Evolutionary conservation across 2,329 filamentous ascomycete species (phyloP).

Genomic region (Colletotrichum cuscutae): DNA sequence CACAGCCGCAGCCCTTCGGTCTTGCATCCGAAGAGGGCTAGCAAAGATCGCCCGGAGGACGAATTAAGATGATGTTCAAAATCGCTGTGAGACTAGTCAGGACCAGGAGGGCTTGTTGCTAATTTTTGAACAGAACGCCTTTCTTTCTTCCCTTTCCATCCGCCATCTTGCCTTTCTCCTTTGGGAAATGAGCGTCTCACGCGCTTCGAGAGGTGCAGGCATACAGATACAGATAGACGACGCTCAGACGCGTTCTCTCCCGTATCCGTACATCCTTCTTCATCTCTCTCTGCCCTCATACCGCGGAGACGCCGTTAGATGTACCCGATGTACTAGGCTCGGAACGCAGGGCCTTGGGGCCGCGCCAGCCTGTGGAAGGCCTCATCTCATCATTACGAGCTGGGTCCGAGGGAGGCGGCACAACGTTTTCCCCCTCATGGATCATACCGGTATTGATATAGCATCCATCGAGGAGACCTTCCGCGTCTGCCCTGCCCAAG

Average conservation of each 20-base stretch:
- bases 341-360: not conserved
- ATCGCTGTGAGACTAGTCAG: conserved; percentile 4
- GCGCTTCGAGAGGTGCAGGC: not conserved
- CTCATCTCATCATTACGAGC: conserved; percentile 3
- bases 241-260: not conserved
- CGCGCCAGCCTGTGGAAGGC: conserved; percentile 2
- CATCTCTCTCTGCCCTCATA: not conserved
- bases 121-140: not conserved
- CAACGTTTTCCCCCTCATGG: not conserved
- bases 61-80: not conserved
- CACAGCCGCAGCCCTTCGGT: conserved; percentile 7
- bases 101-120: not conserved
- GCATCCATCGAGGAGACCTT: not conserved
- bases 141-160: not conserved
- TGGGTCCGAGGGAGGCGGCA: not conserved
- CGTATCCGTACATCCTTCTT: not conserved
- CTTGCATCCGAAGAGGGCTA: conserved; percentile 9
- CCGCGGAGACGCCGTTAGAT: not conserved
- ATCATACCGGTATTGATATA: not conserved
- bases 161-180: not conserved
- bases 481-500: not conserved
- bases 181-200: not conserved
- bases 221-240: not conserved
- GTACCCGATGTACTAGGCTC: not conserved
- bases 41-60: not conserved